Percentiles rank a stretch among this genome's conserved stretches.
These are phyloP conservation scores for Geotrichum europaeum DNA, from an alignment of 1,139 yeast species.

Conservation along the genomic window DNA sequence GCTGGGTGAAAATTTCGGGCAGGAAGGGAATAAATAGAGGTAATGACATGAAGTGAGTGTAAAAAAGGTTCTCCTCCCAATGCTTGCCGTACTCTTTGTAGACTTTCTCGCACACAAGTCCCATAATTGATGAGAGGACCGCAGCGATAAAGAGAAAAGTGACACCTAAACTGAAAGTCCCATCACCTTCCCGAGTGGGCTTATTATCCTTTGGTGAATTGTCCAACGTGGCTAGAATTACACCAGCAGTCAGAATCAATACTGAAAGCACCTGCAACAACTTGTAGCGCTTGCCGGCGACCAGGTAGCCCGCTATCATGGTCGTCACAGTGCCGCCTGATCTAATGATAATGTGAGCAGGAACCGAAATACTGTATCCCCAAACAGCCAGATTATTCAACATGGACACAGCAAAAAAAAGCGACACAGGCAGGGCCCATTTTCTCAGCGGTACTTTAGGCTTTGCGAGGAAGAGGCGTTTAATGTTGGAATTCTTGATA, in stretches of 20 bases:
- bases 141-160: slow-evolving; percentile 43
- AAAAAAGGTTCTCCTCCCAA: slow-evolving; percentile 64
- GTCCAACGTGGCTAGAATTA: slow-evolving; percentile 45
- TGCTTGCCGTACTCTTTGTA: slow-evolving; percentile 45
- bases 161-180: slow-evolving; percentile 41
- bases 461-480: slow-evolving; percentile 27
- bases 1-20: slow-evolving; percentile 26
- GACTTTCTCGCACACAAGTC: slow-evolving; percentile 50
- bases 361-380: slow-evolving; percentile 54
- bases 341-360: slow-evolving; percentile 61
- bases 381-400: slow-evolving; percentile 53
- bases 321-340: slow-evolving; percentile 62
- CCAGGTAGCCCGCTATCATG: slow-evolving; percentile 50
- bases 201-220: slow-evolving; percentile 16
- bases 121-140: slow-evolving; percentile 48
- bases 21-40: slow-evolving; percentile 46
- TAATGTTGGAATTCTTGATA: slow-evolving; percentile 28
- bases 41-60: slow-evolving; percentile 51
- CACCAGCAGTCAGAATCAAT: slow-evolving; percentile 49
- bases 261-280: slow-evolving; percentile 41
- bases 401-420: slow-evolving; percentile 49
- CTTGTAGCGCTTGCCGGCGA: slow-evolving; percentile 34
- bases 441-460: slow-evolving; percentile 43
- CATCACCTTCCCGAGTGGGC: neutral
- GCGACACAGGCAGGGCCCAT: slow-evolving; percentile 45